Percentiles rank a stretch among this genome's conserved stretches.
Evolutionary conservation across 495 filamentous ascomycete genomes (phyloP).

Genomic region (Glonium stellatum): DNA sequence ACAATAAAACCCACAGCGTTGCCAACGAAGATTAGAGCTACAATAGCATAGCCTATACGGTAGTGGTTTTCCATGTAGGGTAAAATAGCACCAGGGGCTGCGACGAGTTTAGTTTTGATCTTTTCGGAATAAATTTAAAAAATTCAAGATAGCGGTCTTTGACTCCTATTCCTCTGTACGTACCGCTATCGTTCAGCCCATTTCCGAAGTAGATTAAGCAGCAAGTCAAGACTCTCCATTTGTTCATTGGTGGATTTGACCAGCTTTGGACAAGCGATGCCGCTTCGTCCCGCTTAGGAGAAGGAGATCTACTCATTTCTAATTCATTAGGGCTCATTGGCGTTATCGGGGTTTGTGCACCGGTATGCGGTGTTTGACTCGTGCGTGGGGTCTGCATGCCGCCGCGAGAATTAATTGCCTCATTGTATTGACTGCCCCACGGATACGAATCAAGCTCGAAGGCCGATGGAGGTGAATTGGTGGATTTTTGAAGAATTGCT

Average conservation of each 20-base stretch:
- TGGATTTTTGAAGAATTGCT: conserved; percentile 8
- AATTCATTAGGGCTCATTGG: conserved; percentile 45
- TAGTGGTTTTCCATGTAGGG: conserved; percentile 70
- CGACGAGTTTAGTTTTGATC: conserved; percentile 12
- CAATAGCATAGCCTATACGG: conserved; percentile 61
- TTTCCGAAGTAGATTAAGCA: conserved; percentile 41
- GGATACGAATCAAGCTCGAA: conserved; percentile 16
- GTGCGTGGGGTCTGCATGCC: conserved; percentile 2
- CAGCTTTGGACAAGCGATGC: conserved; percentile 45
- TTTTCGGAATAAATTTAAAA: conserved; percentile 11
- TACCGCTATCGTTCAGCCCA: conserved; percentile 44
- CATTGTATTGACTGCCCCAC: conserved; percentile 19
- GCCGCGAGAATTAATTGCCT: neutral
- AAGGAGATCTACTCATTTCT: conserved; percentile 47
- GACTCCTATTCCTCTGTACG: neutral
- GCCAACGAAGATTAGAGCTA: conserved; percentile 73
- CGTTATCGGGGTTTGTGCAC: conserved; percentile 28
- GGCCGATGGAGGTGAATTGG: neutral
- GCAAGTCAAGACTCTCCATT: conserved; percentile 36
- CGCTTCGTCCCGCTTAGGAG: conserved; percentile 36
- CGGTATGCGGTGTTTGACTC: neutral
- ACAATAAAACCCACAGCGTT: conserved; percentile 71
- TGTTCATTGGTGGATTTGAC: conserved; percentile 49
- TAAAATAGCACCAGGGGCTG: conserved; percentile 63
- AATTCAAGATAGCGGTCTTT: neutral